A percentile compares a stretch with the other conserved stretches of the same genome.
Conservation (phyloP, 2,329 filamentous ascomycete genomes). For the Talaromyces verruculosus region DNA sequence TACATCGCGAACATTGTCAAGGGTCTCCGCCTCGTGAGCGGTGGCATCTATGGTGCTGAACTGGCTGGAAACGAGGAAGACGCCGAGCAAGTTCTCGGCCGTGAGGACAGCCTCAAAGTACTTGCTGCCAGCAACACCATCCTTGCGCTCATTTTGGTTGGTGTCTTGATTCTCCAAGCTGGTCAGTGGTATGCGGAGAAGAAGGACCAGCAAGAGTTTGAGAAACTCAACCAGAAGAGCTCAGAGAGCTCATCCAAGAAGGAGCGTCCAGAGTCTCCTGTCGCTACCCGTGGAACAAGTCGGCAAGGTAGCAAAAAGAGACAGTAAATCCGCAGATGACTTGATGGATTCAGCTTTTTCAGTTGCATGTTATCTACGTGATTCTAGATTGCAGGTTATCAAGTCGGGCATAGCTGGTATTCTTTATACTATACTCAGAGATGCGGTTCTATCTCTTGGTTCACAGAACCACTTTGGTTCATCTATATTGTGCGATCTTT, state of each 20-base stretch:
- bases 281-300: conserved; percentile 23
- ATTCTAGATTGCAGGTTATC: too few species aligned
- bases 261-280: conserved; percentile 19
- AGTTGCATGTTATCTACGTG: too few species aligned
- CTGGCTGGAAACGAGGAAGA: conserved; percentile 45
- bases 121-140: conserved; percentile 95
- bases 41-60: conserved; percentile 63
- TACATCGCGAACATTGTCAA: conserved; percentile 97
- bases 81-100: conserved; percentile 68
- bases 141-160: conserved; percentile 84
- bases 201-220: conserved; percentile 80
- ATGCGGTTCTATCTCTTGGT: too few species aligned
- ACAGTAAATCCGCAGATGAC: conserved; percentile 23
- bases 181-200: conserved; percentile 98
- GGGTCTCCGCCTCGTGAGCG: conserved; percentile 79
- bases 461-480: too few species aligned
- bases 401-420: too few species aligned
- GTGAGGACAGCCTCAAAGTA: conserved; percentile 88
- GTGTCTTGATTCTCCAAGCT: conserved; percentile 87
- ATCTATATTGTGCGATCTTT: too few species aligned
- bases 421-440: too few species aligned
- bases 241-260: conserved; percentile 42
- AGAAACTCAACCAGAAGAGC: conserved; percentile 60
- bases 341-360: neutral
- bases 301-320: conserved; percentile 36